phyloP scores from a whole-genome alignment of 176 grass and related monocot genomes.

The Cymbopogon citratus region DNA sequence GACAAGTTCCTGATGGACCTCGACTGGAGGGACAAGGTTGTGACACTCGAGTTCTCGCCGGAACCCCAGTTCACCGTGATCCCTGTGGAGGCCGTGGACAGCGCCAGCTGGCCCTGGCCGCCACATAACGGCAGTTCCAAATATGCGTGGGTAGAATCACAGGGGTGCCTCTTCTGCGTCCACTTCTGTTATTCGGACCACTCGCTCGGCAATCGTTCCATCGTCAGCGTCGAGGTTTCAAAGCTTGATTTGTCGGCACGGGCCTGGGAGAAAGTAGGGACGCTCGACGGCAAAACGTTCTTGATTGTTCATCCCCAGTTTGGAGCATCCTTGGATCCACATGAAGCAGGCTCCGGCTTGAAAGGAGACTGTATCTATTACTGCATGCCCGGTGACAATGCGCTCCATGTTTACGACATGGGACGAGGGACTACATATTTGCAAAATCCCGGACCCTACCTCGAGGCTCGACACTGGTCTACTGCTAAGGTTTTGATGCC shows the following conservation, averaged over 20 bases:
- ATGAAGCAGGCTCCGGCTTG: background rate
- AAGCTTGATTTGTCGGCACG: background rate
- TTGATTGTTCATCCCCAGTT: background rate
- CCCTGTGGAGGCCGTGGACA: background rate
- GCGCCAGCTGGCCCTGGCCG: background rate
- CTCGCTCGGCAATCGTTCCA: background rate
- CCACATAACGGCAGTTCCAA: background rate
- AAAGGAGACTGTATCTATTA: slow-evolving; percentile 9
- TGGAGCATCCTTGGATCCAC: background rate
- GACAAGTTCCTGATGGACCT: background rate
- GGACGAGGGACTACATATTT: background rate
- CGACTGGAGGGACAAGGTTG: background rate
- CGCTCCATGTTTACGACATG: background rate
- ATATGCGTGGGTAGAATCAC: background rate
- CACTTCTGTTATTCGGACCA: background rate
- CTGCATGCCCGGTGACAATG: background rate
- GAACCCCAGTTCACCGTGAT: background rate
- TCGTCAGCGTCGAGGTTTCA: background rate
- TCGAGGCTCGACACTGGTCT: too few species aligned
- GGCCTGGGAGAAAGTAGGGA: background rate
- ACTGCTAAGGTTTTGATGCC: background rate
- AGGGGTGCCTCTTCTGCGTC: background rate
- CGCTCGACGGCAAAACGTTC: background rate
- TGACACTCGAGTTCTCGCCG: background rate
- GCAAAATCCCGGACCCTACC: background rate